Percentiles rank a stretch among this genome's conserved stretches.
Evolutionary conservation across 345 rosid genomes (phyloP).

Genomic region (Diplotaxis tenuifolia): DNA sequence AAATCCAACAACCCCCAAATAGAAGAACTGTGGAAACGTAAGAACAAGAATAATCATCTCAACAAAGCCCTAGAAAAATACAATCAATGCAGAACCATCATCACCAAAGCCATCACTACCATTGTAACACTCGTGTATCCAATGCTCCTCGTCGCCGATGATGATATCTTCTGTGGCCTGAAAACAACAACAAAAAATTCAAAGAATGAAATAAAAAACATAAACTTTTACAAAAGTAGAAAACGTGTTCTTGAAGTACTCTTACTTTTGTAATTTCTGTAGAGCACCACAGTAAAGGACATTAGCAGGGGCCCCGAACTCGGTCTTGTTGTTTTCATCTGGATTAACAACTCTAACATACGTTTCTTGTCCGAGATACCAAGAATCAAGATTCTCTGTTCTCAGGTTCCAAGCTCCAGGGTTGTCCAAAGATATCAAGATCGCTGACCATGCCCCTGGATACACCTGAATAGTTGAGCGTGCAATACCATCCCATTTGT

Average conservation of each 20-base stretch:
- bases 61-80: slow-evolving; percentile 32
- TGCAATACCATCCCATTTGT: slow-evolving; percentile 98
- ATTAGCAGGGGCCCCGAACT: slow-evolving; percentile 76
- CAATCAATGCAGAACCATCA: slow-evolving; percentile 22
- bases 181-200: slow-evolving; percentile 3
- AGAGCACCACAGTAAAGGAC: slow-evolving; percentile 90
- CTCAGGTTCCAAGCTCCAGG: slow-evolving; percentile 97
- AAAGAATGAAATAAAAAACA: slow-evolving; percentile 2
- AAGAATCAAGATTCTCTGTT: slow-evolving; percentile 93
- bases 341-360: slow-evolving; percentile 89
- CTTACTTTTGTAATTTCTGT: slow-evolving; percentile 70
- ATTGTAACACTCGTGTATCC: slow-evolving; percentile 14
- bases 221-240: not conserved
- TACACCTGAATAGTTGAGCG: slow-evolving; percentile 90
- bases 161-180: slow-evolving; percentile 81
- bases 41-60: slow-evolving; percentile 26
- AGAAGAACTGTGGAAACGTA: slow-evolving; percentile 37
- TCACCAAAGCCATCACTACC: slow-evolving; percentile 28
- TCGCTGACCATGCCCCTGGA: slow-evolving; percentile 96
- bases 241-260: not conserved
- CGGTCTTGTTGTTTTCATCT: slow-evolving; percentile 86
- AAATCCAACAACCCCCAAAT: slow-evolving; percentile 28
- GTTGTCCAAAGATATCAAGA: slow-evolving; percentile 88
- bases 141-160: slow-evolving; percentile 34
- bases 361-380: slow-evolving; percentile 99